These are phyloP conservation scores for Gracilariopsis chorda DNA, from an alignment of 23 red algal genomes.

Conservation along the genomic window DNA sequence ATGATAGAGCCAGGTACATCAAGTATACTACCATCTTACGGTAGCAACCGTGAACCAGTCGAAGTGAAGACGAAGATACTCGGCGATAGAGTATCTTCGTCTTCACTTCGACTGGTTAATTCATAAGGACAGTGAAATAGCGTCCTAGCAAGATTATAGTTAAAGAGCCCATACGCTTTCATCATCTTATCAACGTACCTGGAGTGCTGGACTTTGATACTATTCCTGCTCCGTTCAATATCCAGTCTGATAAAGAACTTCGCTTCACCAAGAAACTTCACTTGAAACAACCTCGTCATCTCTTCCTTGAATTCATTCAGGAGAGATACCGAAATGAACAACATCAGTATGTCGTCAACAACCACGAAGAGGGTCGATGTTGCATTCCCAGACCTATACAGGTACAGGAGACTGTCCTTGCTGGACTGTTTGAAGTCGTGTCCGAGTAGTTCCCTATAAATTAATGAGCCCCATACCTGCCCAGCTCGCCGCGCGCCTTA, in stretches of 20 bases:
- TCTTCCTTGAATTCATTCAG: slow-evolving; percentile 1
- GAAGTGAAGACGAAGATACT: no score
- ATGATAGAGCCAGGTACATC: not conserved
- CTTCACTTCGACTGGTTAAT: not conserved
- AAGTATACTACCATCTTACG: not conserved
- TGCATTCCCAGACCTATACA: not conserved
- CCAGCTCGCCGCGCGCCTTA: not conserved
- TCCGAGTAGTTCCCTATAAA: not conserved
- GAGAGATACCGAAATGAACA: not conserved
- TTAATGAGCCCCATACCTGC: not conserved
- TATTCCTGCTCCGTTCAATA: not conserved
- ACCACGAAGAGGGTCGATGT: not conserved
- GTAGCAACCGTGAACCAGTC: not conserved
- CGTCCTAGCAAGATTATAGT: not conserved
- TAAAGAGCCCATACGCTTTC: not conserved
- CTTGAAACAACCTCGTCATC: not conserved
- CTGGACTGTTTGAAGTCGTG: not conserved
- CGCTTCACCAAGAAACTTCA: not conserved
- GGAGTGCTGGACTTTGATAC: not conserved
- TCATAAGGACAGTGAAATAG: not conserved
- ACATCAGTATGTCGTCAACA: slow-evolving; percentile 1
- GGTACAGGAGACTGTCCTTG: not conserved
- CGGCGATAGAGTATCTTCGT: not conserved
- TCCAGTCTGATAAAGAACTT: not conserved
- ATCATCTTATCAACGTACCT: not conserved